Percentiles rank a stretch among this genome's conserved stretches.
These are phyloP conservation scores for Fragilaria crotonensis DNA, from an alignment of 108 stramenopile species.

Conservation along the genomic window DNA sequence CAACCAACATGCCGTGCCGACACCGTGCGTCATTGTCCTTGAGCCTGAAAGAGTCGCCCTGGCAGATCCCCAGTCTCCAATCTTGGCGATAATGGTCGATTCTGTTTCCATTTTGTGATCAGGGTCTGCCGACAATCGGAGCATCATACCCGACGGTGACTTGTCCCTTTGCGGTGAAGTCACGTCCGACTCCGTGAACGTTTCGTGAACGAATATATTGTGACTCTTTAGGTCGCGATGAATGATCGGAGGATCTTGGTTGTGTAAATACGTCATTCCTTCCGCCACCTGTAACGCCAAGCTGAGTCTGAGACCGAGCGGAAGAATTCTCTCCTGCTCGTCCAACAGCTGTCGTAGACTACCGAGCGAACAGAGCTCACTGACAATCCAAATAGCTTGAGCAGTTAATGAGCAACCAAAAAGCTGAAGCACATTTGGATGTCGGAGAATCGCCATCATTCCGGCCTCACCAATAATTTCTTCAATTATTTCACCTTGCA, in stretches of 20 bases:
- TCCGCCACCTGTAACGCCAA: constrained; percentile 92
- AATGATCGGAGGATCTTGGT: constrained; percentile 90
- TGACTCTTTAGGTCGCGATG: constrained; percentile 97
- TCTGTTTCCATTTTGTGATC: constrained; percentile 45
- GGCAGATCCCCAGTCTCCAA: constrained; percentile 96
- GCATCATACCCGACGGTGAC: constrained; percentile 20
- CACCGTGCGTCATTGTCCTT: constrained; percentile 94
- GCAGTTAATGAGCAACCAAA: constrained; percentile 95
- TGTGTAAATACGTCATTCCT: constrained; percentile 94
- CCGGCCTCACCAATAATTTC: constrained; percentile 98
- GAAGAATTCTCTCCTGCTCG: constrained; percentile 56
- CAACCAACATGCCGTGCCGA: constrained; percentile 96
- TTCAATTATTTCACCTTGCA: constrained; percentile 93
- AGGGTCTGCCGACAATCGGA: neutral
- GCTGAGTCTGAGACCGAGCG: constrained; percentile 45
- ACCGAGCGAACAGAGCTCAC: constrained; percentile 86
- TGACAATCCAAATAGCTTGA: constrained; percentile 97
- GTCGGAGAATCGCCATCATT: constrained; percentile 94
- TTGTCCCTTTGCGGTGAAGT: constrained; percentile 23
- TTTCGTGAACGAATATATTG: constrained; percentile 95
- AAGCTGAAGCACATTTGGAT: constrained; percentile 92
- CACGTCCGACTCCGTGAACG: constrained; percentile 50
- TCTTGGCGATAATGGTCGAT: constrained; percentile 77
- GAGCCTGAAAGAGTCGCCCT: constrained; percentile 80
- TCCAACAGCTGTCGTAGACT: constrained; percentile 92